Evolutionary conservation across 1,284 basidiomycete species (phyloP).

Genomic region (Leccinum pallidistipes): DNA sequence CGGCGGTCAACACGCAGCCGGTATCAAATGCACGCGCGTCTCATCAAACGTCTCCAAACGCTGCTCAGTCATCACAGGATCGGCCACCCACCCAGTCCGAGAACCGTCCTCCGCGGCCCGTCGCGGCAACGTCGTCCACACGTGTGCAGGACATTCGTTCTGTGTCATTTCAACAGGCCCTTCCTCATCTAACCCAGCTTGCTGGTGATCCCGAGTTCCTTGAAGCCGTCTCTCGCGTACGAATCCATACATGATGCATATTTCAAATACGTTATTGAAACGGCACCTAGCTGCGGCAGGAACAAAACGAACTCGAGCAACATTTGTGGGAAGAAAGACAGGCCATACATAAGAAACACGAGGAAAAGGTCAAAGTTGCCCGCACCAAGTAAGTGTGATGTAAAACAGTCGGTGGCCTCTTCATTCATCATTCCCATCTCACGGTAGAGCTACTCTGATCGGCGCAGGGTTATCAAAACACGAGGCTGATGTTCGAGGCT

Average conservation of each 20-base stretch:
- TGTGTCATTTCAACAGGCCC: conserved; percentile 62
- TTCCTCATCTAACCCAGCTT: conserved; percentile 56
- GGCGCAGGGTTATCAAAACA: conserved; percentile 63
- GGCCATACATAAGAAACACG: conserved; percentile 58
- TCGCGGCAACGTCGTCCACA: conserved; percentile 11
- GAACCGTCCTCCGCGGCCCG: conserved; percentile 14
- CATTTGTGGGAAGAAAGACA: conserved; percentile 64
- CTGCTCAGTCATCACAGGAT: conserved; percentile 17
- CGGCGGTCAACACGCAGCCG: conserved; percentile 23
- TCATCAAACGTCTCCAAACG: conserved; percentile 10
- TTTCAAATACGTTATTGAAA: conserved; percentile 8
- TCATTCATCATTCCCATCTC: conserved; percentile 8
- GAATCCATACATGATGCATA: conserved; percentile 14
- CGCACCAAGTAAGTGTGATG: conserved; percentile 54
- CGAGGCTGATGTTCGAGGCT: conserved; percentile 59
- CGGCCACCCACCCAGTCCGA: conserved; percentile 5
- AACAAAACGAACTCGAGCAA: conserved; percentile 66
- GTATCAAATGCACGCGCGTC: conserved; percentile 6
- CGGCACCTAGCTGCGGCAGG: conserved; percentile 49
- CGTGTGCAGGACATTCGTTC: conserved; percentile 38
- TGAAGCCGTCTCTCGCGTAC: conserved; percentile 49
- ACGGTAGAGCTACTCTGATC: conserved; percentile 52
- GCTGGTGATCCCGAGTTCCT: conserved; percentile 51
- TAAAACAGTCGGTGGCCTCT: conserved; percentile 1
- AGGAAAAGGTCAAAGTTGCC: conserved; percentile 66